Conservation (phyloP, 1,284 basidiomycete genomes). For the Lentinula novae-zelandiae region DNA sequence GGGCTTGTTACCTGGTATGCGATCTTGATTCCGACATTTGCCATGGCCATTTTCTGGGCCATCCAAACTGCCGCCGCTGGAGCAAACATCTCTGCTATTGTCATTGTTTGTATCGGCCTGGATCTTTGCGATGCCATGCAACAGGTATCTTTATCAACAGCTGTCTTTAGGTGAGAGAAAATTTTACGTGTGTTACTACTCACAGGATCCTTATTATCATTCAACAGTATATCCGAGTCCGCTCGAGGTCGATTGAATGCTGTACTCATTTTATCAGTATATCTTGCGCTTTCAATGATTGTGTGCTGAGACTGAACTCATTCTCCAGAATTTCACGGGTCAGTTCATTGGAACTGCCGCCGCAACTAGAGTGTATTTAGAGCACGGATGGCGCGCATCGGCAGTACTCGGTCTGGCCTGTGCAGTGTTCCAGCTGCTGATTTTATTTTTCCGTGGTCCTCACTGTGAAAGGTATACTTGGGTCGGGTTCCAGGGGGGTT, state of each 20-base stretch:
- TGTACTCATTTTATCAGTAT: conserved; percentile 18
- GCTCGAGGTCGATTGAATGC: not conserved
- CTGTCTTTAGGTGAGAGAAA: conserved; percentile 30
- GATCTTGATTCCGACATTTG: not conserved
- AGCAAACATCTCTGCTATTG: conserved; percentile 39
- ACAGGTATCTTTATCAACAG: conserved; percentile 25
- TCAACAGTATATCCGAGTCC: not conserved
- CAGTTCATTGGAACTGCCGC: conserved; percentile 66
- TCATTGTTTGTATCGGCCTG: conserved; percentile 35
- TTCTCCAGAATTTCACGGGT: conserved; percentile 43
- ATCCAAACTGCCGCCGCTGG: not conserved
- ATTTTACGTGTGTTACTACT: not conserved
- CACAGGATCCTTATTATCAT: not conserved
- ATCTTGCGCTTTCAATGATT: conserved; percentile 42
- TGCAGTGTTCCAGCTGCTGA: conserved; percentile 39
- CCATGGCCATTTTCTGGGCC: not conserved
- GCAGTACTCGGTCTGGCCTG: conserved; percentile 49
- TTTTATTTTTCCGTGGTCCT: conserved; percentile 50
- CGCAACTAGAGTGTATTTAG: conserved; percentile 55
- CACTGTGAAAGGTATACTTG: conserved; percentile 47
- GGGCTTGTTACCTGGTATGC: conserved; percentile 53
- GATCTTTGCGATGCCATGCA: conserved; percentile 16
- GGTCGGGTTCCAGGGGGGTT: conserved; percentile 56
- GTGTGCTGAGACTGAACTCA: conserved; percentile 34
- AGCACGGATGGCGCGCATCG: conserved; percentile 56